These are phyloP conservation scores for Phytophthora hybrid DNA, from an alignment of 352 stramenopile genomes.

Conservation along the genomic window DNA sequence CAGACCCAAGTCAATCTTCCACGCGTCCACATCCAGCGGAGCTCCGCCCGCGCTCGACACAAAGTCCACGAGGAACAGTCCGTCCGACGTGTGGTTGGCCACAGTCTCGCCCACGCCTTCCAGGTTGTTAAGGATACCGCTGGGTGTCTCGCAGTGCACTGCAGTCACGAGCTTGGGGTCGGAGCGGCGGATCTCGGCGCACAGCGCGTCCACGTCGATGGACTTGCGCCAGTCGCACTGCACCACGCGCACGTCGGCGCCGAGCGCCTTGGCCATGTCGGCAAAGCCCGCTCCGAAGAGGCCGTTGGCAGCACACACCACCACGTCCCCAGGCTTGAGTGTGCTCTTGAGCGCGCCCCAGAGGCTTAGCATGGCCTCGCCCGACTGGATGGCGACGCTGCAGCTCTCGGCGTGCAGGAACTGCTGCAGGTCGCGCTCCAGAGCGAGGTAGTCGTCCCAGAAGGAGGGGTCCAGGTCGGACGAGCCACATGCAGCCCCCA, in stretches of 20 bases:
- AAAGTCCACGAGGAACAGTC: constrained; percentile 66
- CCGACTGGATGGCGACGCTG: constrained; percentile 60
- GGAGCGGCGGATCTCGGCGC: constrained; percentile 44
- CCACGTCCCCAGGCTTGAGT: constrained; percentile 45
- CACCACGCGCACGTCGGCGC: constrained; percentile 51
- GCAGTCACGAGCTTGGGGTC: constrained; percentile 63
- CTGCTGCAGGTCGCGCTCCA: constrained; percentile 45
- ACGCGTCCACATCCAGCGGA: constrained; percentile 47
- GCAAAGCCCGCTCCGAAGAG: constrained; percentile 63
- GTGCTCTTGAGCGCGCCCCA: constrained; percentile 67
- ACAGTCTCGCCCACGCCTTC: constrained; percentile 52
- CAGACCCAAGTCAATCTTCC: constrained; percentile 59
- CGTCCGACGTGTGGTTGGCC: constrained; percentile 52
- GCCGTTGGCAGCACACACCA: constrained; percentile 58
- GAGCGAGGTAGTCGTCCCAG: constrained; percentile 60
- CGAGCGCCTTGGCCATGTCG: constrained; percentile 51
- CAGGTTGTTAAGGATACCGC: constrained; percentile 53
- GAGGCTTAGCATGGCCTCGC: constrained; percentile 63
- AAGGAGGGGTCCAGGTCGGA: constrained; percentile 61
- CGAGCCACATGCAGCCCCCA: constrained; percentile 47
- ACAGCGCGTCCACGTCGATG: constrained; percentile 46
- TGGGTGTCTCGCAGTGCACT: constrained; percentile 66
- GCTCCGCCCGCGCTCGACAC: constrained; percentile 58
- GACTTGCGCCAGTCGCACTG: constrained; percentile 51
- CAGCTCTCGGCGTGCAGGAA: constrained; percentile 46